Evolutionary conservation across 768 basidiomycete genomes (phyloP).

Genomic region (Lyophyllum shimeji): DNA sequence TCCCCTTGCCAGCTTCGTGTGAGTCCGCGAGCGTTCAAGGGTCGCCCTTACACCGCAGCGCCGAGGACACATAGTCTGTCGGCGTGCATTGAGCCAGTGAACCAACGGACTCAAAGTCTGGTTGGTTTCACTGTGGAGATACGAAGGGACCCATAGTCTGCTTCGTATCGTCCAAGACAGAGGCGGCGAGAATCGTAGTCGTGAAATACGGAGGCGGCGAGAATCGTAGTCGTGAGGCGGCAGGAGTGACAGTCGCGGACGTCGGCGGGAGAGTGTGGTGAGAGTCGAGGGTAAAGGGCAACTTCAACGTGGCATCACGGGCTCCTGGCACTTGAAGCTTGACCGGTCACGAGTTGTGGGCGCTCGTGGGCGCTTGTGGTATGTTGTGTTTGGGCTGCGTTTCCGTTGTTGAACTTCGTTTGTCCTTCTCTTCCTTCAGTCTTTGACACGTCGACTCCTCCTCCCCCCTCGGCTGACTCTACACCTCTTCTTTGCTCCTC

Average conservation of each 20-base stretch:
- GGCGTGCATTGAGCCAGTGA: neutral
- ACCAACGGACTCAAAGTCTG: neutral
- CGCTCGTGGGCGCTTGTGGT: neutral
- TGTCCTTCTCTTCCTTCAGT: neutral
- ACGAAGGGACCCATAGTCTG: neutral
- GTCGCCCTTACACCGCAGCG: no score
- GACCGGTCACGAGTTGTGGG: neutral
- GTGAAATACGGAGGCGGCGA: neutral
- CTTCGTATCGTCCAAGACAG: neutral
- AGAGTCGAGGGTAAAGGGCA: neutral
- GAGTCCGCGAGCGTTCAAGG: no score
- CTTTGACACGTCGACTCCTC: no score
- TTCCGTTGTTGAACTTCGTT: neutral
- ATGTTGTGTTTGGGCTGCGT: neutral
- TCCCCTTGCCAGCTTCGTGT: no score
- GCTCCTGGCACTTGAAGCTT: neutral
- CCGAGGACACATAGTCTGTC: neutral
- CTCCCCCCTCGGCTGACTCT: no score
- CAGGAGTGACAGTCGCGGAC: neutral
- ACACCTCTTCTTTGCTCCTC: no score
- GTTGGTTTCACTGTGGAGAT: neutral
- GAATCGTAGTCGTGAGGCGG: neutral
- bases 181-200: neutral
- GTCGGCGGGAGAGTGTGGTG: neutral
- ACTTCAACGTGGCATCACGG: no score